These are phyloP conservation scores for Phialophora tarda DNA, from an alignment of 2,329 filamentous ascomycete genomes.

Conservation along the genomic window DNA sequence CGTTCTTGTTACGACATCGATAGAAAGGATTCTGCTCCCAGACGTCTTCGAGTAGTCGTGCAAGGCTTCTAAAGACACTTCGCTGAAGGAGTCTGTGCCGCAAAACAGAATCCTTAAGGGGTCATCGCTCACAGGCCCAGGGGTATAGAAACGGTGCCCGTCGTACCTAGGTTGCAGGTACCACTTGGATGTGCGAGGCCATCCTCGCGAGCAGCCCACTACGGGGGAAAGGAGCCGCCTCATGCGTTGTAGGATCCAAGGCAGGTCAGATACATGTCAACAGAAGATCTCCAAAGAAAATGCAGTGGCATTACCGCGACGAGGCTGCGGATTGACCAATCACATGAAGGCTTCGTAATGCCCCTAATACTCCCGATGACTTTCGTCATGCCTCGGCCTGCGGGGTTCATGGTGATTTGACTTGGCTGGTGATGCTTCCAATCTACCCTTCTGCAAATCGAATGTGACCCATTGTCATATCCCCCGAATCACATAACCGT, in stretches of 20 bases:
- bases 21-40: slow-evolving; percentile 67
- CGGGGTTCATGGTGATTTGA: neutral
- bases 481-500: neutral
- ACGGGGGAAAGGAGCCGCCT: neutral
- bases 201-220: neutral
- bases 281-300: neutral
- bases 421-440: neutral
- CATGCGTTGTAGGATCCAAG: slow-evolving; percentile 11
- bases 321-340: neutral
- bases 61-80: slow-evolving; percentile 73
- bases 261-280: neutral
- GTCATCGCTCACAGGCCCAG: slow-evolving; percentile 39
- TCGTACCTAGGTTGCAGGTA: neutral
- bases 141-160: slow-evolving; percentile 8
- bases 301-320: neutral
- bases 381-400: slow-evolving; percentile 23
- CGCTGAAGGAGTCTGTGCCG: slow-evolving; percentile 90
- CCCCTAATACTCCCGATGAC: neutral
- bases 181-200: neutral
- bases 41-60: slow-evolving; percentile 62
- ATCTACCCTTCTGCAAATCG: neutral
- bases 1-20: slow-evolving; percentile 84
- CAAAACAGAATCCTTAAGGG: slow-evolving; percentile 89
- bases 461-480: neutral
- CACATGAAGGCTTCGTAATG: neutral